These are phyloP conservation scores for Simplicillium sp. DNA, from an alignment of 2,329 filamentous ascomycete species.

Conservation along the genomic window DNA sequence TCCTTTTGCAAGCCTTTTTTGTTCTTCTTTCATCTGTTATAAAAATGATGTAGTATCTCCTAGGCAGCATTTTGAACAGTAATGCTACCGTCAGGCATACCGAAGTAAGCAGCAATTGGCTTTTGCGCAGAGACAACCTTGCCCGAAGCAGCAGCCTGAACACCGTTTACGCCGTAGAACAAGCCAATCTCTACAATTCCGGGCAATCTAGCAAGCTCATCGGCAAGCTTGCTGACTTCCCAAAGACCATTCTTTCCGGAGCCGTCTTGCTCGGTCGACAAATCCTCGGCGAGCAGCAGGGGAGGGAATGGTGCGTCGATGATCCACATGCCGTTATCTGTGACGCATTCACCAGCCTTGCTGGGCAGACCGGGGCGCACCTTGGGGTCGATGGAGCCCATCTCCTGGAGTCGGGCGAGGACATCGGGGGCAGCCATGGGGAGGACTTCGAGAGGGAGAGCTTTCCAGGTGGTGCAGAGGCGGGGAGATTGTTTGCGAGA, in stretches of 20 bases:
- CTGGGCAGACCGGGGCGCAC: slow-evolving; percentile 64
- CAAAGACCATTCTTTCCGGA: slow-evolving; percentile 51
- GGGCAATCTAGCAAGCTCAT: slow-evolving; percentile 67
- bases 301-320: slow-evolving; percentile 84
- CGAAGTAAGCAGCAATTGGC: slow-evolving; percentile 91
- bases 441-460: slow-evolving; percentile 87
- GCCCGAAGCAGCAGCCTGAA: slow-evolving; percentile 44
- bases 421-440: slow-evolving; percentile 75
- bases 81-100: slow-evolving; percentile 68
- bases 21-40: neutral
- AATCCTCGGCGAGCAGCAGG: slow-evolving; percentile 53
- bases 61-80: slow-evolving; percentile 29
- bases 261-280: slow-evolving; percentile 37
- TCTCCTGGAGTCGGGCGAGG: slow-evolving; percentile 56
- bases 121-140: slow-evolving; percentile 69
- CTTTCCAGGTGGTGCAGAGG: slow-evolving; percentile 68
- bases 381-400: slow-evolving; percentile 64
- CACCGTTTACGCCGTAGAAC: slow-evolving; percentile 75
- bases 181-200: slow-evolving; percentile 89
- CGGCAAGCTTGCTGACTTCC: slow-evolving; percentile 69
- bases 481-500: slow-evolving; percentile 79
- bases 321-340: slow-evolving; percentile 59
- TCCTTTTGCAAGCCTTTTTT: neutral
- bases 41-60: neutral
- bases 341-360: slow-evolving; percentile 70